Evolutionary conservation across 2,329 filamentous ascomycete species (phyloP).

Genomic region (Aspergillus flavus): DNA sequence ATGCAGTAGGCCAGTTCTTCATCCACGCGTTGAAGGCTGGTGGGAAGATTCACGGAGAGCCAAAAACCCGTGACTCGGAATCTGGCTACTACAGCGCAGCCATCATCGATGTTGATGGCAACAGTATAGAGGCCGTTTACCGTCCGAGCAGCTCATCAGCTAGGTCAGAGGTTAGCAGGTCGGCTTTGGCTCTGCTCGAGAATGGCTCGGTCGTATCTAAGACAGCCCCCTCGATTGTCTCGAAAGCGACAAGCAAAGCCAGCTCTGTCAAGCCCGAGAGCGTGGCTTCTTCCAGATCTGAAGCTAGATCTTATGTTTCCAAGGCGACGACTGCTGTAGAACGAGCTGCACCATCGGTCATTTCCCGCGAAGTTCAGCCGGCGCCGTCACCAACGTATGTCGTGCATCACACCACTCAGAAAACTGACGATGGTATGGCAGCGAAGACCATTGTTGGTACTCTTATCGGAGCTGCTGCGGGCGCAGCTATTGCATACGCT

Average conservation of each 20-base stretch:
- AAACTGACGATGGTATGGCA: conserved; percentile 42
- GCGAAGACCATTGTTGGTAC: conserved; percentile 72
- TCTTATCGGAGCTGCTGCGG: conserved; percentile 76
- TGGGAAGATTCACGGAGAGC: conserved; percentile 60
- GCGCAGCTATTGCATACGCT: conserved; percentile 74
- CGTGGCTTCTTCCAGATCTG: conserved; percentile 32
- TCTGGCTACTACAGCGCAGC: conserved; percentile 64
- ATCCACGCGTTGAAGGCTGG: conserved; percentile 68
- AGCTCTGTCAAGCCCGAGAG: conserved; percentile 33
- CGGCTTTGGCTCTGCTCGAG: conserved; percentile 40
- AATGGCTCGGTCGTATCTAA: conserved; percentile 37
- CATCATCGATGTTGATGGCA: conserved; percentile 77
- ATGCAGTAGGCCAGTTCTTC: conserved; percentile 72
- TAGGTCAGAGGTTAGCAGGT: conserved; percentile 32
- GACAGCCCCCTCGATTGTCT: conserved; percentile 14
- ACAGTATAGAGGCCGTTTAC: conserved; percentile 78
- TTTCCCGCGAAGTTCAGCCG: conserved; percentile 25
- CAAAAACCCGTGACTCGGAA: conserved; percentile 55
- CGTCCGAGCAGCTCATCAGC: conserved; percentile 37
- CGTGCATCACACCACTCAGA: conserved; percentile 27
- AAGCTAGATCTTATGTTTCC: conserved; percentile 32
- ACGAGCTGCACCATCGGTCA: conserved; percentile 22
- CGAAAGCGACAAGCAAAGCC: conserved; percentile 33
- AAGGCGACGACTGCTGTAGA: conserved; percentile 29
- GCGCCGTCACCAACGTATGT: conserved; percentile 28